Base-by-base conservation (phyloP, 2,329 filamentous ascomycete species). In the Paramyrothecium roridum region DNA sequence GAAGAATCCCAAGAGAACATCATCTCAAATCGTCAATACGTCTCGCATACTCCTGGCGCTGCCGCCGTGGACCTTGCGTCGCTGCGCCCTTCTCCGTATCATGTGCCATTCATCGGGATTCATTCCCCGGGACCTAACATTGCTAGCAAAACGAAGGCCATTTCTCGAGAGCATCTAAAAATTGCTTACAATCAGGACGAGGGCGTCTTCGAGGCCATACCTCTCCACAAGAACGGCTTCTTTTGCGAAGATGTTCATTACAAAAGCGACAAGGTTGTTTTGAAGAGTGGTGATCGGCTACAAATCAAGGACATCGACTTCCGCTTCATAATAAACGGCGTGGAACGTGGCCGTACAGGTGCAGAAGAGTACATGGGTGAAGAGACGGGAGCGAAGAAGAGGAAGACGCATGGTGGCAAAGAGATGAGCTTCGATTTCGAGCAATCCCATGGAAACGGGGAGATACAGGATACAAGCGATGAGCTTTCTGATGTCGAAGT, bases 401-500 rank as follows among this genome's bases (percentile, higher is more conserved):
- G 76, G 33, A 78, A 80, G 62, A 79, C 79, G 10, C 77, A 82
- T 52, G 82, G 82, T 34, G 83, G 83, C 54, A 87, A 87, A 65
- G 81, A 86, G 60, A 90, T 90, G 85, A 90, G 86, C 67, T 87
- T 90, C 58, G 85, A 87, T 54, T 90, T 90, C 63, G 85, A 88
- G 64, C 81, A 83, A 65, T 80, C 81, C 1, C 78, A 83, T 56
- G 82, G 82, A 45, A 77, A 80, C 55, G 83, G 79, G 34, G 79
- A 83, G 45, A 76, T 80, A 46, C 76, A 77, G 48, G 82, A 84
- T 57, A 84, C 80, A 2, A 84, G 81, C 57, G 80, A 82, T 53
- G 78, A 80, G 46, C 61, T 79, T 11, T 80, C 78, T 1, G 75
- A 77, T 19, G 69, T 78, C 50, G 73, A 70, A 11, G 66, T 71